Base-by-base conservation (phyloP, 768 basidiomycete genomes). In the Pleurotus pulmonarius region DNA sequence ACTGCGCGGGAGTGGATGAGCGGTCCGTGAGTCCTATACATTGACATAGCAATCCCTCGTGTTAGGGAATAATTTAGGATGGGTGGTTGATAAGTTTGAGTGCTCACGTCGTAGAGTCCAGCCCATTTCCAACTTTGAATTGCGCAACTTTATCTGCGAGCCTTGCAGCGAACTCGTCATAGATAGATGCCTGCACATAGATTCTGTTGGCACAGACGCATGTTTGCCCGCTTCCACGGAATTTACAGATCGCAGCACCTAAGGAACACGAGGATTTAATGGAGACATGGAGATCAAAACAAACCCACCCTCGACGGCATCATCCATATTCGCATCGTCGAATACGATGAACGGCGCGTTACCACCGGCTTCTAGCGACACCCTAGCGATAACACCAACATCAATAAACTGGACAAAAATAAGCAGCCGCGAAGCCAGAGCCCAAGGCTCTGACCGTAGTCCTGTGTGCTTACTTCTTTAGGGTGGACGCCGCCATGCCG, bases 301-400 rank as follows among this genome's bases (percentile, higher is more conserved):
- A 4, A 60, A 66, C 59, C 58, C 67, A 82, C 95, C 91, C 61
- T 87, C 85, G 5, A 99, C 92, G 25, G 97, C 97, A 56, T 88
- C 85, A 48, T 94, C 91, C 51, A 99, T 80, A 67, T 98, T 87
- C 0, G 94, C 96, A 65, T 98, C 97, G 60, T 94, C 90, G 68
- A 99, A 98, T 5, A 99, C 90, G 62, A 98, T 97, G 70, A 99
- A 94, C 0, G 96, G 90, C 0, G 95, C 86, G 62, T 98, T 98
- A 25, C 97, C 96, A 12, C 94, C 93, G 25, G 94, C 90, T 72
- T 96, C 94, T 38, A 94, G 70, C 1, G 92, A 92, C 8, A 85
- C 67, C 60, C 85, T 76, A 78, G 69, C 58, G 75, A 78, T 52
- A n/a, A 20, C 49, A 5, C 13, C 29, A 34, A 3, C 29, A 34